Conservation (phyloP, 768 basidiomycete genomes). For the Boletus rubropictus region DNA sequence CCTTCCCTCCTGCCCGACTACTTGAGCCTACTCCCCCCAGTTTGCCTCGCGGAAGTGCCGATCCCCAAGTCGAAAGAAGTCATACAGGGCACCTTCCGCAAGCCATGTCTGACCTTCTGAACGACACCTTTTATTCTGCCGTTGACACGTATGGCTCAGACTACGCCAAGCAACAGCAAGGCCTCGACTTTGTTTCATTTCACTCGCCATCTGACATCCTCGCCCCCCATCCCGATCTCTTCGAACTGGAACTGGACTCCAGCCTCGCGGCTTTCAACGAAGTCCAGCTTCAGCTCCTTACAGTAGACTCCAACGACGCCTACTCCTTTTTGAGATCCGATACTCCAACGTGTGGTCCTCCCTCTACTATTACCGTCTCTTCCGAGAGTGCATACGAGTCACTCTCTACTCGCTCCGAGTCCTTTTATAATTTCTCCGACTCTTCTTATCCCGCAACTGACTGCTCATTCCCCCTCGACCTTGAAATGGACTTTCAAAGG, state of each 20-base stretch:
- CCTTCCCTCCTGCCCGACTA: constrained; percentile 6
- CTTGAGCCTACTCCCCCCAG: constrained; percentile 1
- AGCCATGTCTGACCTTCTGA: constrained; percentile 31
- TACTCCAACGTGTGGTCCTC: constrained; percentile 62
- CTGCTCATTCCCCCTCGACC: constrained; percentile 57
- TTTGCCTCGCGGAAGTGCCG: constrained; percentile 5
- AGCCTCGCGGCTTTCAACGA: constrained; percentile 64
- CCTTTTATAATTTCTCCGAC: constrained; percentile 59
- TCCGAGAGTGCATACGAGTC: constrained; percentile 73
- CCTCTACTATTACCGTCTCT: constrained; percentile 73
- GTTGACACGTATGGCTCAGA: constrained; percentile 34
- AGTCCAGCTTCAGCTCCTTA: constrained; percentile 54
- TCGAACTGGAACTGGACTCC: constrained; percentile 76
- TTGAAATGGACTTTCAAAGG: constrained; percentile 68
- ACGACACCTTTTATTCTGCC: constrained; percentile 30
- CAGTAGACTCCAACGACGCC: constrained; percentile 59
- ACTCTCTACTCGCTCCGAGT: constrained; percentile 61
- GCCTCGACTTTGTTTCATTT: constrained; percentile 65
- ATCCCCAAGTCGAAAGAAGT: constrained; percentile 17
- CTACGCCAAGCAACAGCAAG: constrained; percentile 37
- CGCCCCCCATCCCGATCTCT: constrained; percentile 75
- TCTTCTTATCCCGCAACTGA: constrained; percentile 46
- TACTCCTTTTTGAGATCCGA: constrained; percentile 61
- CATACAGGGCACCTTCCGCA: constrained; percentile 23
- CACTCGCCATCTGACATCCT: constrained; percentile 63